Evolutionary conservation across 2,329 filamentous ascomycete genomes (phyloP), one percentile per base, ranked within the genome.

Genomic region (Pseudogymnoascus sp.): DNA sequence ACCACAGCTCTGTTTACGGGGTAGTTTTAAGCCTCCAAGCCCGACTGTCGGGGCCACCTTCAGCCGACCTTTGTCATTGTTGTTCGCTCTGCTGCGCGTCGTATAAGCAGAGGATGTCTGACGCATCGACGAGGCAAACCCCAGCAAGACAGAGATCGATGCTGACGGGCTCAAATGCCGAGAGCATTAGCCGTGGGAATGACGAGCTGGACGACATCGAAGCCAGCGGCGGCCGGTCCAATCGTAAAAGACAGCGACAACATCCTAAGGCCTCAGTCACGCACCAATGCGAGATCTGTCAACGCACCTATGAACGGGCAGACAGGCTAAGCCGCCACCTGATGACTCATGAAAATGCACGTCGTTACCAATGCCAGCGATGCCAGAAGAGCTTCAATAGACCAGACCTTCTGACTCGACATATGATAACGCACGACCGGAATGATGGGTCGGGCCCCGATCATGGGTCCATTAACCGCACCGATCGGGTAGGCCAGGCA

Each of bases 311-410:
- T 33, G 66, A 66, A n/a, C 33, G 66, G 37, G 63, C 62, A 43
- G 66, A 68, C 22, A 43, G 39, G 9, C 39, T 43, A 25, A 43
- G 39, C 43, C 38, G 58, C 28, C 22, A 66, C 43, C 41, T 66
- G 22, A 68, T 62, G 39, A 66, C 62, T 41, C 66, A 68, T 62
- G 66, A 68, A 58, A 66, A 67, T 59, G 61, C 66, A 20, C 62
- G 66, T 9, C 65, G 59, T 8, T 63, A 62, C 43, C 64, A 62
- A 15, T 68, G 65, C 58, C 38, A 58, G n/a, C 60, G 38, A 20
- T 67, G 63, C 43, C n/a, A 39, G 11, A 68, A 68, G 37, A 66
- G 63, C 25, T 68, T 67, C 60, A 67, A 67, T 37, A 57, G 65
- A 39, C 62, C 63, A 20, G 66, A 68, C 33, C 57, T 60, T 18